Conservation (phyloP, 129 eudicot genomes). For the Flaveria robusta region DNA sequence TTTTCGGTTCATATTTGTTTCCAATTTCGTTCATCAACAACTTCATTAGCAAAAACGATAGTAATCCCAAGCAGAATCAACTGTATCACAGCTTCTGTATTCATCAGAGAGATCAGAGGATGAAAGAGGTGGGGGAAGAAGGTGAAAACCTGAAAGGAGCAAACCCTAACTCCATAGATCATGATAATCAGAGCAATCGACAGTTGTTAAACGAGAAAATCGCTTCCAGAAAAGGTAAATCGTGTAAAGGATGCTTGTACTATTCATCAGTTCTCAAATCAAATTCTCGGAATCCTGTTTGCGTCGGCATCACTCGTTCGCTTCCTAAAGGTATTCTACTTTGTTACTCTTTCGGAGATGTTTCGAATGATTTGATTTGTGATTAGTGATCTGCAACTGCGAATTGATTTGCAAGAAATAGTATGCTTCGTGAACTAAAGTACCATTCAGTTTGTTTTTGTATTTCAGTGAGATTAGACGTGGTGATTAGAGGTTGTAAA, state of each 20-base stretch:
- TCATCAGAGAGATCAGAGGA: slow-evolving; percentile 1
- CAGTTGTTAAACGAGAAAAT: slow-evolving; percentile 29
- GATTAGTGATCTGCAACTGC: slow-evolving; percentile 15
- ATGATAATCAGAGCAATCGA: slow-evolving; percentile 21
- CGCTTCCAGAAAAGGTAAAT: slow-evolving; percentile 50
- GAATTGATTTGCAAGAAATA: not conserved
- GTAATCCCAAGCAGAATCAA: slow-evolving; percentile 21
- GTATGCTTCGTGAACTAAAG: not conserved
- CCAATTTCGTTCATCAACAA: slow-evolving; percentile 3
- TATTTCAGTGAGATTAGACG: not conserved
- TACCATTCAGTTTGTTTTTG: not conserved
- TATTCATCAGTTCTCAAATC: slow-evolving; percentile 78
- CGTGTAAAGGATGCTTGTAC: slow-evolving; percentile 86
- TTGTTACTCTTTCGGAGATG: not conserved
- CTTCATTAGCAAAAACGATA: slow-evolving; percentile 7
- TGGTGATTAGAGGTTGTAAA: not conserved
- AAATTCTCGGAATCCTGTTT: slow-evolving; percentile 73
- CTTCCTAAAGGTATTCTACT: slow-evolving; percentile 62
- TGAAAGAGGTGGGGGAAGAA: slow-evolving; percentile 30
- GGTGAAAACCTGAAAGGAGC: slow-evolving; percentile 28
- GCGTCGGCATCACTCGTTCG: slow-evolving; percentile 83
- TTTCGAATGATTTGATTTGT: not conserved
- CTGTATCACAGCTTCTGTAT: not conserved
- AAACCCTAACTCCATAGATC: slow-evolving; percentile 31
- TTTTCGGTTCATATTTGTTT: slow-evolving; percentile 20